These are phyloP conservation scores for Silene latifolia DNA, from an alignment of 148 eudicot species.

Conservation along the genomic window DNA sequence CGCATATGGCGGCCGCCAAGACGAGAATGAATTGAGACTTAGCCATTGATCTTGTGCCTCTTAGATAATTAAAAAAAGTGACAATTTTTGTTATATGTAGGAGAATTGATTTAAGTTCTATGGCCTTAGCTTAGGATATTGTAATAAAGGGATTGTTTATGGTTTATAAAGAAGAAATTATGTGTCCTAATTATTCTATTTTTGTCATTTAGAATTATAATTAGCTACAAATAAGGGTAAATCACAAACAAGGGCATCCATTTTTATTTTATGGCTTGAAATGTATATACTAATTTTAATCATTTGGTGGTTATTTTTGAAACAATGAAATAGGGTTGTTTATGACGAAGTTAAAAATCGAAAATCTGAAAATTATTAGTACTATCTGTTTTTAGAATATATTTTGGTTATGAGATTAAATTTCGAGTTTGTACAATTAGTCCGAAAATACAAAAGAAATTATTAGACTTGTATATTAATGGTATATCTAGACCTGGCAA, in stretches of 20 bases:
- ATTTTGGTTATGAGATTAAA: no score
- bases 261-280: not conserved
- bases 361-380: no score
- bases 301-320: not conserved
- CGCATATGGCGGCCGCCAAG: slow-evolving; percentile 19
- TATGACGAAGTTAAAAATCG: no score
- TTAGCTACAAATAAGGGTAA: slow-evolving; percentile 24
- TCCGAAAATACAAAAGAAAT: no score
- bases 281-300: not conserved
- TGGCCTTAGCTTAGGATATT: slow-evolving; percentile 9
- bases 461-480: no score
- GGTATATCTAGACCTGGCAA: no score
- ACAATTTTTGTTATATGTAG: not conserved
- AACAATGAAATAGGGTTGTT: no score
- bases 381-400: no score
- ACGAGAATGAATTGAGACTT: slow-evolving; percentile 15
- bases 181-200: not conserved
- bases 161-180: slow-evolving; percentile 14
- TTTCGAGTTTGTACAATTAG: no score
- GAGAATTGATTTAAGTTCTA: not conserved
- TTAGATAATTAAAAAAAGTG: not conserved
- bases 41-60: slow-evolving; percentile 9
- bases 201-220: not conserved
- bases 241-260: slow-evolving; percentile 9
- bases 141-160: not conserved